These are phyloP conservation scores for Paraphaeosphaeria sporulosa DNA, from an alignment of 2,329 filamentous ascomycete genomes.

Conservation along the genomic window DNA sequence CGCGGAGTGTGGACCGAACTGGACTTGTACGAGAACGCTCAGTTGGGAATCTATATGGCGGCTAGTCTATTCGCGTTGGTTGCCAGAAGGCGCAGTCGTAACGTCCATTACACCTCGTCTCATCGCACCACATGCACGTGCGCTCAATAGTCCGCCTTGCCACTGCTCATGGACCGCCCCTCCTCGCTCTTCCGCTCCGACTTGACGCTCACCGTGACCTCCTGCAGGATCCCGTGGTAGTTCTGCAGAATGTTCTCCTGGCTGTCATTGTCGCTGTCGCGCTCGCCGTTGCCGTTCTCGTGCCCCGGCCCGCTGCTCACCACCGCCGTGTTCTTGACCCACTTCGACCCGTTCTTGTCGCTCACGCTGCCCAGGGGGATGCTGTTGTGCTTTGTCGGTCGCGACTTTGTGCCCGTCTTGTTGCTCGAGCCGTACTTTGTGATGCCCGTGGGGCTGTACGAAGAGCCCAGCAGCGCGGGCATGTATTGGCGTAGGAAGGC, in stretches of 20 bases:
- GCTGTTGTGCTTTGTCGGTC: neutral
- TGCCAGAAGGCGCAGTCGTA: too few species aligned
- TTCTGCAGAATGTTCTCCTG: constrained; percentile 4
- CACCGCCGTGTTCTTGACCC: neutral
- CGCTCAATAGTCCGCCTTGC: neutral
- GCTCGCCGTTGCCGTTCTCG: neutral
- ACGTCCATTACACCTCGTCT: too few species aligned
- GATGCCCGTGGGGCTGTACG: neutral
- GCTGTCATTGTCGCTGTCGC: neutral
- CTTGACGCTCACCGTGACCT: constrained; percentile 1
- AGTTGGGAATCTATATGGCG: neutral
- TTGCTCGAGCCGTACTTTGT: neutral
- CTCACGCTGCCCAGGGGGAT: constrained; percentile 5
- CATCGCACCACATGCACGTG: neutral
- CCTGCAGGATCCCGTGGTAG: constrained; percentile 6
- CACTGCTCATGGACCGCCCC: neutral
- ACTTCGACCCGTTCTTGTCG: neutral
- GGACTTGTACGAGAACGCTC: neutral
- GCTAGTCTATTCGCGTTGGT: too few species aligned
- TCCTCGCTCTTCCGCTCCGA: constrained; percentile 3
- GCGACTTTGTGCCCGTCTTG: neutral
- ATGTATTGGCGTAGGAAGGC: neutral
- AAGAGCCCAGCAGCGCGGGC: constrained; percentile 2
- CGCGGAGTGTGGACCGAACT: neutral
- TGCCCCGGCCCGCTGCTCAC: neutral